Percentiles rank a stretch among this genome's conserved stretches.
Evolutionary conservation across 768 basidiomycete species (phyloP).

Genomic region (Termitomyces sp.): DNA sequence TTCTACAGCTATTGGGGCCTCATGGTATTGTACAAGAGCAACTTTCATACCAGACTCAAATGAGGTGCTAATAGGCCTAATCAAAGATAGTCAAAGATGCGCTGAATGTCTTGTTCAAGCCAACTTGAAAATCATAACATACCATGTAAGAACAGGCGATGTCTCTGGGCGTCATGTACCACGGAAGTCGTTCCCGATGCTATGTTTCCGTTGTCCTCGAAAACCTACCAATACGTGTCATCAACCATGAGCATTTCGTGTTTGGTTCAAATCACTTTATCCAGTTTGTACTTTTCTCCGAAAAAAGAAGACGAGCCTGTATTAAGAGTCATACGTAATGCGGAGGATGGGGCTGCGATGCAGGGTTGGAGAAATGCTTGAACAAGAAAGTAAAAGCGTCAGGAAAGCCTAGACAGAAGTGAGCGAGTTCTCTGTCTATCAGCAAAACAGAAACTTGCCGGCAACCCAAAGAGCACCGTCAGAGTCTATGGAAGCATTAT

Average conservation of each 20-base stretch:
- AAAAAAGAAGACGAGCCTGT: slow-evolving; percentile 46
- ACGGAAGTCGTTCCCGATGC: slow-evolving; percentile 54
- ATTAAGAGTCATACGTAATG: slow-evolving; percentile 49
- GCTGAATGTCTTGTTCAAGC: neutral
- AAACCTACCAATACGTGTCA: slow-evolving; percentile 35
- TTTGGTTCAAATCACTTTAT: slow-evolving; percentile 36
- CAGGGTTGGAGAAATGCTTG: slow-evolving; percentile 40
- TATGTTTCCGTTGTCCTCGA: slow-evolving; percentile 61
- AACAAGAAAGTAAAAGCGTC: slow-evolving; percentile 25
- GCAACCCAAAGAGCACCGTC: slow-evolving; percentile 62
- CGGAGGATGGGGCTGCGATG: slow-evolving; percentile 40
- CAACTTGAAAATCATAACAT: slow-evolving; percentile 9
- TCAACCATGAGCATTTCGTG: neutral
- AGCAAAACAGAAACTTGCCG: slow-evolving; percentile 29
- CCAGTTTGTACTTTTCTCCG: slow-evolving; percentile 53
- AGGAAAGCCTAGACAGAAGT: slow-evolving; percentile 37
- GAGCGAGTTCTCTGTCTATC: neutral
- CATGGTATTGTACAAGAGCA: neutral
- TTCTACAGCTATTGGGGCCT: no score
- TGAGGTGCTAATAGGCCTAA: slow-evolving; percentile 9
- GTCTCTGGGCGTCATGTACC: slow-evolving; percentile 47
- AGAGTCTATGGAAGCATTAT: slow-evolving; percentile 58
- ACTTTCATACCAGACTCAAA: neutral
- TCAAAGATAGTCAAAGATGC: neutral
- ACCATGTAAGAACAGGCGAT: slow-evolving; percentile 57